A percentile compares a stretch with the other conserved stretches of the same genome.
phyloP scores from a whole-genome alignment of 2,329 filamentous ascomycete genomes.

The Aspergillus aculeatus region DNA sequence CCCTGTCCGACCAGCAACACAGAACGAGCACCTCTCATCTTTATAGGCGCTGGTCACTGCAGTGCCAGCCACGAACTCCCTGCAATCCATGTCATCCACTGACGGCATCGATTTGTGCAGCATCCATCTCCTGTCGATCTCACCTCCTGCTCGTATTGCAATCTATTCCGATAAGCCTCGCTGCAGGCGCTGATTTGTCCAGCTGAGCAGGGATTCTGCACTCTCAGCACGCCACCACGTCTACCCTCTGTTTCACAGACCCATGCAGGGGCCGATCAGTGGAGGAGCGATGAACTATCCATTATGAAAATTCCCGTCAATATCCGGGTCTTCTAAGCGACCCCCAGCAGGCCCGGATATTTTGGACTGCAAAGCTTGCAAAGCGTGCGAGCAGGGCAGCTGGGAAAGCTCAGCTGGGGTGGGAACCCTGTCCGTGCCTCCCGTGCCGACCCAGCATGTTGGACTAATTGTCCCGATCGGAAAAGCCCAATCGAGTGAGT shows the following conservation, averaged over 20 bases:
- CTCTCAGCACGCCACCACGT: neutral
- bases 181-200: neutral
- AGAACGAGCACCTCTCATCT: neutral
- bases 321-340: neutral
- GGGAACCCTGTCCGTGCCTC: neutral
- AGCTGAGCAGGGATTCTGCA: neutral
- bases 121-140: neutral
- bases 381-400: too few species aligned
- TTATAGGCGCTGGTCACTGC: neutral
- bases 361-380: neutral
- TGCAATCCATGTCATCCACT: too few species aligned
- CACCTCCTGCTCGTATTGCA: neutral
- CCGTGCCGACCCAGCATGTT: neutral
- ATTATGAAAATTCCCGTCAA: neutral
- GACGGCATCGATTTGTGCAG: too few species aligned
- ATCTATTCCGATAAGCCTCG: neutral
- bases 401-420: neutral
- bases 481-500: neutral
- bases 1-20: neutral
- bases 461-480: neutral
- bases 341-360: neutral
- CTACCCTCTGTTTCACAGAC: neutral
- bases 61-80: neutral
- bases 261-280: neutral
- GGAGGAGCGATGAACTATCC: neutral